Conservation (phyloP, 305 asterid species). For the Fraxinus greggii region DNA sequence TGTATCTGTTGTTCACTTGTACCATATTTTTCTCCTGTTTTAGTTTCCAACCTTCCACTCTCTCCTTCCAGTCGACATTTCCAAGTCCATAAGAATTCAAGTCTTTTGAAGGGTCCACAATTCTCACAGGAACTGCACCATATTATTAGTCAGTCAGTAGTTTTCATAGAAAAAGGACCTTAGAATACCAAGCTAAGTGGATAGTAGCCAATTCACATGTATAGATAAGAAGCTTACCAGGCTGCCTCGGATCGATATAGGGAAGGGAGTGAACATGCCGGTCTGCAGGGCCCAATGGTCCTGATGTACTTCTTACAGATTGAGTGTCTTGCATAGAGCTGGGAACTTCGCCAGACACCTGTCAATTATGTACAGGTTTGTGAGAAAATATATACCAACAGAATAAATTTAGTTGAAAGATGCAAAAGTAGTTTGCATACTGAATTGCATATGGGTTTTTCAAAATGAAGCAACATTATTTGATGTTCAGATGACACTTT, state of each 20-base stretch:
- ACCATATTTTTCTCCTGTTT: conserved; percentile 76
- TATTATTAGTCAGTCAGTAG: conserved; percentile 5
- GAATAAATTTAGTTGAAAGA: not conserved
- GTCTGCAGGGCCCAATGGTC: conserved; percentile 78
- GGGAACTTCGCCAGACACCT: conserved; percentile 87
- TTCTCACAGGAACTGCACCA: conserved; percentile 76
- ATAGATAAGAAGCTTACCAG: conserved; percentile 36
- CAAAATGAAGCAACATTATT: not conserved
- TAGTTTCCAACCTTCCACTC: conserved; percentile 84
- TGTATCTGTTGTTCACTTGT: conserved; percentile 59
- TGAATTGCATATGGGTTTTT: not conserved
- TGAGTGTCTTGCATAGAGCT: conserved; percentile 69
- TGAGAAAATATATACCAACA: not conserved
- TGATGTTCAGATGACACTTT: not conserved
- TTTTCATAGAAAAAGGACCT: conserved; percentile 12
- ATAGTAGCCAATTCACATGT: not conserved
- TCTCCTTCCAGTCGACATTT: conserved; percentile 91
- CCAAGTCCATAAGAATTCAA: conserved; percentile 89
- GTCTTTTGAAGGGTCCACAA: conserved; percentile 87
- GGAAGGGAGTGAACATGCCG: conserved; percentile 55
- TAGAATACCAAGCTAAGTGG: not conserved
- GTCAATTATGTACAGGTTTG: conserved; percentile 14
- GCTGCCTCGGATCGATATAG: conserved; percentile 71
- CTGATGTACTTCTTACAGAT: conserved; percentile 95
- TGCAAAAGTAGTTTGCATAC: not conserved